Evolutionary conservation across 1,139 yeast genomes (phyloP).

Genomic region (Sporopachydermia cereana): DNA sequence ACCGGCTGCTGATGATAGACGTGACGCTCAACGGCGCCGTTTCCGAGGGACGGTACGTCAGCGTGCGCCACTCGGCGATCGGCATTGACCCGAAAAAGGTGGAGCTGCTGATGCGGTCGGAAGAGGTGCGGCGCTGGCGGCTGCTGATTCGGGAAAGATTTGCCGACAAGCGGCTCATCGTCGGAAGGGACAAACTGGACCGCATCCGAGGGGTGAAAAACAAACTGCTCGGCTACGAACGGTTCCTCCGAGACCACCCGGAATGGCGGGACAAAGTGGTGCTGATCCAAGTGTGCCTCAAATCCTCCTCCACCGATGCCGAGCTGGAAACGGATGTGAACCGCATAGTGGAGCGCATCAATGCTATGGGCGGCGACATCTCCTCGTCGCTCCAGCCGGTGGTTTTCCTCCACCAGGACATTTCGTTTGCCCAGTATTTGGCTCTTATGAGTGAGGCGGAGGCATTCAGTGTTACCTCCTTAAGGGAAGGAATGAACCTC

Average conservation of each 20-base stretch:
- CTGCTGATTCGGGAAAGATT: conserved; percentile 65
- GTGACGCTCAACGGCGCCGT: conserved; percentile 64
- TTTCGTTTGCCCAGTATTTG: conserved; percentile 78
- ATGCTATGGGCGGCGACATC: conserved; percentile 58
- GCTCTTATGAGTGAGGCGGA: conserved; percentile 84
- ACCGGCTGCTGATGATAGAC: conserved; percentile 73
- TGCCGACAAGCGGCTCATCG: conserved; percentile 56
- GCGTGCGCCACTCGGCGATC: conserved; percentile 63
- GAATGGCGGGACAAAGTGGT: conserved; percentile 58
- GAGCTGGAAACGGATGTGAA: conserved; percentile 62
- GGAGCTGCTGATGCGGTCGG: conserved; percentile 30
- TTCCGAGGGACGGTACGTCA: conserved; percentile 53
- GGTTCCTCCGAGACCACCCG: conserved; percentile 61
- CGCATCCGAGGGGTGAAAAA: conserved; percentile 81
- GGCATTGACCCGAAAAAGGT: conserved; percentile 74
- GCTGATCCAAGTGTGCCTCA: conserved; percentile 71
- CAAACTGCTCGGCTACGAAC: conserved; percentile 78
- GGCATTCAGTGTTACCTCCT: conserved; percentile 73
- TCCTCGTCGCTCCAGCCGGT: conserved; percentile 57
- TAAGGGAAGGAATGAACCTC: conserved; percentile 94
- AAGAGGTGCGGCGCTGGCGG: conserved; percentile 60
- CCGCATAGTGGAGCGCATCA: conserved; percentile 74
- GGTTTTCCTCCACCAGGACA: conserved; percentile 75
- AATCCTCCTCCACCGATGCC: conserved; percentile 38
- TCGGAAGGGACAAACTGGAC: conserved; percentile 83